These are phyloP conservation scores for Anaeramoeba flamelloides DNA, from an alignment of 78 protist genomes.

Conservation along the genomic window DNA sequence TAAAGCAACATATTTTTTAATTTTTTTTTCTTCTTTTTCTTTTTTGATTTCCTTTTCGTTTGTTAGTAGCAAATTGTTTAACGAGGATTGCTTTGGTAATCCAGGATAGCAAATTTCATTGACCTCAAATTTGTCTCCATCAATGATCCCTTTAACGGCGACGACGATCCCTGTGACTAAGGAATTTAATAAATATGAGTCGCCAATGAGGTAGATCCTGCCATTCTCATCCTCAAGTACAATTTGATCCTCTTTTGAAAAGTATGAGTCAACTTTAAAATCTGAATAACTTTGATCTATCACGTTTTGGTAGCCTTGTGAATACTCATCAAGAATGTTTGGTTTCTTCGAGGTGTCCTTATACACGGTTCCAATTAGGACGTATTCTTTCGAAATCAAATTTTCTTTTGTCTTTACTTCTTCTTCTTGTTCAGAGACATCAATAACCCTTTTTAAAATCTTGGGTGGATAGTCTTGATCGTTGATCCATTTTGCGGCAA, in stretches of 20 bases:
- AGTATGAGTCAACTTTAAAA: not conserved
- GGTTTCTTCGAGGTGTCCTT: not conserved
- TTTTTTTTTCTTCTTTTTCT: too few species aligned
- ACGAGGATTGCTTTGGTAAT: not conserved
- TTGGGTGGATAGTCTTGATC: too few species aligned
- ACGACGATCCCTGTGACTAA: not conserved
- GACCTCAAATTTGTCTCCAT: not conserved
- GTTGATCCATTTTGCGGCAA: too few species aligned
- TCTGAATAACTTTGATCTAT: not conserved
- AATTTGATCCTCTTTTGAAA: not conserved
- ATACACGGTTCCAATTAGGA: not conserved
- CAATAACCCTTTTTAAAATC: too few species aligned
- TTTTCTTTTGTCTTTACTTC: too few species aligned
- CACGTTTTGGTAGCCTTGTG: not conserved
- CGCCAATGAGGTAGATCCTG: not conserved
- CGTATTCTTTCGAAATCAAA: too few species aligned
- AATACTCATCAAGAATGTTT: not conserved
- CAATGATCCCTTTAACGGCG: not conserved
- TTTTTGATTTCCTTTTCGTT: too few species aligned
- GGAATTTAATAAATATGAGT: not conserved
- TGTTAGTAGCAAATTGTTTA: not conserved
- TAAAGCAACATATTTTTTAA: not conserved
- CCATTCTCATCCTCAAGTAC: not conserved
- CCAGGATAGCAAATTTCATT: not conserved
- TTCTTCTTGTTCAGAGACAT: too few species aligned